Conservation (phyloP, 1,139 yeast species). For the Geotrichum phurueaensis region DNA sequence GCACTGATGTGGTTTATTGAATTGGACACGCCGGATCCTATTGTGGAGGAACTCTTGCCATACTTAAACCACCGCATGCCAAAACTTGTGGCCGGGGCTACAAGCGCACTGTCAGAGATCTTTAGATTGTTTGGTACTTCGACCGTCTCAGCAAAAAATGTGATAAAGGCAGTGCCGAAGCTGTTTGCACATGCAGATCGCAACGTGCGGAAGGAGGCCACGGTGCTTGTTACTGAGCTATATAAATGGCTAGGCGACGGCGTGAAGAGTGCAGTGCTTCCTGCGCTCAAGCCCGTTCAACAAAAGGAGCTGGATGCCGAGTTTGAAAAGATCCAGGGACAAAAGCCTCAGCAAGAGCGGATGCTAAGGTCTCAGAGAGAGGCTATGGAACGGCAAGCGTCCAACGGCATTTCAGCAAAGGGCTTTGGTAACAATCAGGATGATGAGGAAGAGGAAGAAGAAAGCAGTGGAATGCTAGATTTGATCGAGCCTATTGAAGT, state of each 20-base stretch:
- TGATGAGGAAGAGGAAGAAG: slow-evolving; percentile 20
- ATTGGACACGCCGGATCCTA: slow-evolving; percentile 56
- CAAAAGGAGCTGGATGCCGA: slow-evolving; percentile 74
- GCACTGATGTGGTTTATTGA: slow-evolving; percentile 61
- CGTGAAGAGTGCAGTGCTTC: slow-evolving; percentile 54
- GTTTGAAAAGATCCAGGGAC: slow-evolving; percentile 50
- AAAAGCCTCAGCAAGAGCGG: slow-evolving; percentile 45
- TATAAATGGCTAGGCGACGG: slow-evolving; percentile 73
- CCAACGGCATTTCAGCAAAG: slow-evolving; percentile 25
- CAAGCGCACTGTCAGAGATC: slow-evolving; percentile 50
- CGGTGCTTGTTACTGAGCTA: slow-evolving; percentile 60
- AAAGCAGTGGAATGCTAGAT: slow-evolving; percentile 46
- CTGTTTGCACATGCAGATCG: slow-evolving; percentile 82
- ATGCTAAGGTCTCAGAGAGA: slow-evolving; percentile 49
- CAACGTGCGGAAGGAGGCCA: slow-evolving; percentile 77
- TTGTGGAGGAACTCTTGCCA: slow-evolving; percentile 65
- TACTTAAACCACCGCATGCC: slow-evolving; percentile 62
- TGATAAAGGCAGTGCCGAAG: slow-evolving; percentile 57
- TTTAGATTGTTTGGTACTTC: slow-evolving; percentile 66
- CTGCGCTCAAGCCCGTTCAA: slow-evolving; percentile 82
- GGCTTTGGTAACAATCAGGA: slow-evolving; percentile 20
- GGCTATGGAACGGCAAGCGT: slow-evolving; percentile 32
- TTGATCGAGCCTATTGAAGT: slow-evolving; percentile 56
- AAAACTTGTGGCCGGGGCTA: slow-evolving; percentile 68
- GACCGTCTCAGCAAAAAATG: slow-evolving; percentile 54